Conservation (phyloP, 805 yeast species). For the Clavispora phyllophila region DNA sequence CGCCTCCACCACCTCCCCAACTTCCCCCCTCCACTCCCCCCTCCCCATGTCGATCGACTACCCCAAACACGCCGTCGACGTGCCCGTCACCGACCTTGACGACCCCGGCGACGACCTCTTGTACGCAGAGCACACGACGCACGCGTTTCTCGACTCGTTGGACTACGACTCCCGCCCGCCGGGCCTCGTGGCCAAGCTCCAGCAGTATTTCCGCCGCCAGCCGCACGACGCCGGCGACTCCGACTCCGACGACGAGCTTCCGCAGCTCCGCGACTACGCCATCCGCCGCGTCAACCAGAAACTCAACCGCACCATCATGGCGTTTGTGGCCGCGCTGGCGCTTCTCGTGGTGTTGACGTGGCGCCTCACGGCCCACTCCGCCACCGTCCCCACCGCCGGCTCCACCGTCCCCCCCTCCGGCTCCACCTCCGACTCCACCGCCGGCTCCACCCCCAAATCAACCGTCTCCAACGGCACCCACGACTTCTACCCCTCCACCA, state of each 20-base stretch:
- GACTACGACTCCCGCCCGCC: conserved; percentile 12
- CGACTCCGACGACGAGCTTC: conserved; percentile 5
- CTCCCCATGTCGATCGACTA: conserved; percentile 19
- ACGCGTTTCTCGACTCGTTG: conserved; percentile 16
- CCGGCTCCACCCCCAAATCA: conserved; percentile 14
- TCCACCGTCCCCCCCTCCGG: too few relatives aligned
- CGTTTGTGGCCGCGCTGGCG: conserved; percentile 7
- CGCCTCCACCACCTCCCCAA: neutral
- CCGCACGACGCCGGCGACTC: conserved; percentile 1
- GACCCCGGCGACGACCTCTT: conserved; percentile 33
- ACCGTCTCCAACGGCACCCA: conserved; percentile 57
- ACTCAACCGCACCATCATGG: conserved; percentile 14
- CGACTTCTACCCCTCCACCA: conserved; percentile 70
- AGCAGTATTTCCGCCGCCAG: neutral
- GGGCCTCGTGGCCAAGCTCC: conserved; percentile 1
- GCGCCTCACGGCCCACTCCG: neutral
- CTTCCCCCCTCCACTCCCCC: too few relatives aligned
- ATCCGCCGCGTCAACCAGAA: conserved; percentile 21
- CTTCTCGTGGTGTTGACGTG: conserved; percentile 5
- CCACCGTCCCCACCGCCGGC: neutral
- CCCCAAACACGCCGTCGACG: conserved; percentile 38
- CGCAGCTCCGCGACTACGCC: conserved; percentile 19
- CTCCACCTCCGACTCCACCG: conserved; percentile 95
- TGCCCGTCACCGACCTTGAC: conserved; percentile 55
- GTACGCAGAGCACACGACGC: conserved; percentile 15